Evolutionary conservation across 768 basidiomycete species (phyloP).

Genomic region (Dentipellis sp.): DNA sequence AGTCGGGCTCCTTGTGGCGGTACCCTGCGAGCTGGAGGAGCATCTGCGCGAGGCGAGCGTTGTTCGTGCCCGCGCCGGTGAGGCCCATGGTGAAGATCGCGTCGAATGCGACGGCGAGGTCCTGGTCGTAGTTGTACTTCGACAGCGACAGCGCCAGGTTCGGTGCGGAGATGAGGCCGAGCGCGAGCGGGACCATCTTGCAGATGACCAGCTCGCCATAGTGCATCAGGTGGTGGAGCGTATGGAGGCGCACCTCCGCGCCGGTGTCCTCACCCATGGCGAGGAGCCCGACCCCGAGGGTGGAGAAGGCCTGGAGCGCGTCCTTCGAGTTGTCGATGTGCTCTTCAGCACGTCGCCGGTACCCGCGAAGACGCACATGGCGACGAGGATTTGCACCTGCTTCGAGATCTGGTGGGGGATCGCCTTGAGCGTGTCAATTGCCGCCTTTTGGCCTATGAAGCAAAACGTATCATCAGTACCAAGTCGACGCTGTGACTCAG

Average conservation of each 20-base stretch:
- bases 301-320: slow-evolving; percentile 86
- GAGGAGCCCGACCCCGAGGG: slow-evolving; percentile 87
- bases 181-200: slow-evolving; percentile 87
- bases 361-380: slow-evolving; percentile 90
- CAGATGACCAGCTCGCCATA: slow-evolving; percentile 93
- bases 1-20: slow-evolving; percentile 95
- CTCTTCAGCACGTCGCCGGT: slow-evolving; percentile 88
- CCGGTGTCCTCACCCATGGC: slow-evolving; percentile 99
- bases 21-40: slow-evolving; percentile 94
- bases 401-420: slow-evolving; percentile 90
- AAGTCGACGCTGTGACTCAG: background rate
- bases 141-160: slow-evolving; percentile 93
- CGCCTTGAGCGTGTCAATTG: slow-evolving; percentile 85
- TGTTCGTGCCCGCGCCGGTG: slow-evolving; percentile 97
- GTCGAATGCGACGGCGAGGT: slow-evolving; percentile 91
- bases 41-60: slow-evolving; percentile 96
- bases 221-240: slow-evolving; percentile 99
- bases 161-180: slow-evolving; percentile 90
- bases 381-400: slow-evolving; percentile 85
- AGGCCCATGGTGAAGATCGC: slow-evolving; percentile 99
- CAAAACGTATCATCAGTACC: background rate
- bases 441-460: slow-evolving; percentile 75
- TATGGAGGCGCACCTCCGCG: slow-evolving; percentile 93
- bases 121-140: slow-evolving; percentile 98
- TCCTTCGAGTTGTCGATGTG: slow-evolving; percentile 63